A percentile compares a stretch with the other conserved stretches of the same genome.
Conservation (phyloP, 768 basidiomycete species). For the Naematelia aurantialba region DNA sequence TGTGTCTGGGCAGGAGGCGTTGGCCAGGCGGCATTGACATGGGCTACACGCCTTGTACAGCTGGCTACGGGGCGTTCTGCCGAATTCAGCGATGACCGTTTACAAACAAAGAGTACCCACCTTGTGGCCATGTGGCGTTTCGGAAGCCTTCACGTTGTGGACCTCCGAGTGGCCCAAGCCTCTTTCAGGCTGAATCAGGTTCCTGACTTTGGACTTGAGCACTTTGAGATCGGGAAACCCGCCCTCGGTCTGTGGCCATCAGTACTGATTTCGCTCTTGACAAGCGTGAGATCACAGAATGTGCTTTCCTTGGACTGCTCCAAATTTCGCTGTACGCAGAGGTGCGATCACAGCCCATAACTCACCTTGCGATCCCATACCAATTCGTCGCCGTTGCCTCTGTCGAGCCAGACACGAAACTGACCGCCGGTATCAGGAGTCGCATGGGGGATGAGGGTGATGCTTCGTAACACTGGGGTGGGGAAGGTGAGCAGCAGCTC, state of each 20-base stretch:
- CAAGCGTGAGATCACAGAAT: neutral
- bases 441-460: constrained; percentile 71
- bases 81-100: no score
- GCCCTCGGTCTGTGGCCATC: constrained; percentile 57
- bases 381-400: constrained; percentile 35
- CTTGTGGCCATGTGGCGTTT: neutral
- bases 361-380: constrained; percentile 81
- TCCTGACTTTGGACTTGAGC: constrained; percentile 85
- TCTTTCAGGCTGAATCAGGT: constrained; percentile 72
- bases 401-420: constrained; percentile 80
- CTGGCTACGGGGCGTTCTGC: no score
- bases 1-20: no score
- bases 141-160: constrained; percentile 4
- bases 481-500: constrained; percentile 89
- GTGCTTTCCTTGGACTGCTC: neutral
- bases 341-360: neutral
- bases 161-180: constrained; percentile 82
- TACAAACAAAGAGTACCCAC: no score
- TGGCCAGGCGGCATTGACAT: no score
- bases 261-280: neutral
- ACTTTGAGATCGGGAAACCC: constrained; percentile 72
- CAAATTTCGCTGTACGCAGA: neutral
- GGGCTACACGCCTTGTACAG: no score
- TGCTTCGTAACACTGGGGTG: constrained; percentile 63
- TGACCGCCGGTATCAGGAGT: constrained; percentile 79